Evolutionary conservation across 306 rosid species (phyloP).

Genomic region (Vigna unguiculata): DNA sequence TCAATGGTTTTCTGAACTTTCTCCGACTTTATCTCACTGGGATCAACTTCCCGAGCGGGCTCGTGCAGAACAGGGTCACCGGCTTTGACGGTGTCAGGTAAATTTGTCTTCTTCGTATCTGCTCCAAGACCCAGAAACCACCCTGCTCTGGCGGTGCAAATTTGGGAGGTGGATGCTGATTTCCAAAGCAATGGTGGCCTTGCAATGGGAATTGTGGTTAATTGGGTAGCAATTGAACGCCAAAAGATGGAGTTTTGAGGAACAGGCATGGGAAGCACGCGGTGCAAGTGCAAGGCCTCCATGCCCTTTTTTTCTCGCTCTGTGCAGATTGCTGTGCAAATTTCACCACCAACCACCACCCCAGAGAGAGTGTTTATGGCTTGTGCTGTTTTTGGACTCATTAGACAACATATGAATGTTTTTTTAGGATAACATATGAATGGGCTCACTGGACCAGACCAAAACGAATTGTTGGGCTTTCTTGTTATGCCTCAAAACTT

Average conservation of each 20-base stretch:
- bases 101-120: conserved; percentile 53
- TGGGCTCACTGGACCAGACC: neutral
- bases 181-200: conserved; percentile 39
- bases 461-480: neutral
- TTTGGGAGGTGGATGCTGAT: conserved; percentile 45
- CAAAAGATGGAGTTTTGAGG: conserved; percentile 38
- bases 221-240: conserved; percentile 36
- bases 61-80: conserved; percentile 97
- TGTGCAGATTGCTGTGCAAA: neutral
- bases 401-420: neutral
- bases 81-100: conserved; percentile 81
- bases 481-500: too few relatives aligned
- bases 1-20: conserved; percentile 83
- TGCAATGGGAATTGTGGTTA: conserved; percentile 34
- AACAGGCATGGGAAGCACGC: conserved; percentile 32
- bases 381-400: neutral
- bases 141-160: conserved; percentile 64
- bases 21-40: conserved; percentile 69
- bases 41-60: conserved; percentile 72
- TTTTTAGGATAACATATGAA: neutral
- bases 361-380: neutral
- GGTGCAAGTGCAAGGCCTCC: conserved; percentile 55
- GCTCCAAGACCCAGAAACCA: conserved; percentile 81
- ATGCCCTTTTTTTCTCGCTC: conserved; percentile 38
- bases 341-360: neutral